These are phyloP conservation scores for Thraustochytrium sp. DNA, from an alignment of 352 stramenopile genomes.

Conservation along the genomic window DNA sequence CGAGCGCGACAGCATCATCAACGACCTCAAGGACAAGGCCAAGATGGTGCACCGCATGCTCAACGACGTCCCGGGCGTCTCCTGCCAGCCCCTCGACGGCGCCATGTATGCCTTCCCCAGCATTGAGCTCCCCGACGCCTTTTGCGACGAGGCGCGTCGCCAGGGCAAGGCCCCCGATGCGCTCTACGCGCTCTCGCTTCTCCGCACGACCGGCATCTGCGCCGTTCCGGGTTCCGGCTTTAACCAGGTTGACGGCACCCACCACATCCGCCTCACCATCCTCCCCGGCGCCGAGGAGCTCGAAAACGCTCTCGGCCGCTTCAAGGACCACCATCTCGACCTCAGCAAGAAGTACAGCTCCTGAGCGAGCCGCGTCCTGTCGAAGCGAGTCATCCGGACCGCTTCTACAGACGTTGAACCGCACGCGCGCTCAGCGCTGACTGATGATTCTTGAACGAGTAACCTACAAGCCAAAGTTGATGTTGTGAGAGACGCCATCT, in stretches of 20 bases:
- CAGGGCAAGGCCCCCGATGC: conserved; percentile 79
- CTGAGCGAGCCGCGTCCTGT: no score
- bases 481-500: no score
- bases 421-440: no score
- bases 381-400: no score
- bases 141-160: conserved; percentile 56
- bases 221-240: conserved; percentile 95
- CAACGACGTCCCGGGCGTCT: conserved; percentile 89
- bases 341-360: conserved; percentile 79
- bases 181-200: conserved; percentile 91
- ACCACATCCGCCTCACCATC: conserved; percentile 97
- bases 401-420: no score
- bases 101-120: conserved; percentile 98
- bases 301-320: conserved; percentile 84
- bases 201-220: conserved; percentile 92
- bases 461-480: no score
- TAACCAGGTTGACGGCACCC: conserved; percentile 87
- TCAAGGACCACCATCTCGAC: conserved; percentile 82
- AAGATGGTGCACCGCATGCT: conserved; percentile 83
- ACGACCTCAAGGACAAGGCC: conserved; percentile 82
- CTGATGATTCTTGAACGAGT: no score
- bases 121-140: conserved; percentile 74
- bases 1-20: conserved; percentile 83
- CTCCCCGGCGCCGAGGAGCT: conserved; percentile 88
- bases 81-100: conserved; percentile 90